phyloP scores from a whole-genome alignment of 2,329 filamentous ascomycete genomes.

The Monosporascus sp. region DNA sequence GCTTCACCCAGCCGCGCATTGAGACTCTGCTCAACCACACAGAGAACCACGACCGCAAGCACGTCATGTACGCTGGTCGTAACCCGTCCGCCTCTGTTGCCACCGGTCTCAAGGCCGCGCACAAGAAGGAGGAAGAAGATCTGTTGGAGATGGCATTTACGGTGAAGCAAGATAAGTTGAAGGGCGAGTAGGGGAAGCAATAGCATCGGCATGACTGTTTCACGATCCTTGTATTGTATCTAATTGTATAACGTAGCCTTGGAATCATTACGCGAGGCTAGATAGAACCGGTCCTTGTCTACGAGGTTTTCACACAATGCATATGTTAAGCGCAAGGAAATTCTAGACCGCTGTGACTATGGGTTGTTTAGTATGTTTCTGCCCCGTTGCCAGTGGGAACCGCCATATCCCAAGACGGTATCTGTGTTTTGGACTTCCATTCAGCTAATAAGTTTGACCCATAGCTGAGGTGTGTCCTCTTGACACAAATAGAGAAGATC shows the following conservation, averaged over 20 bases:
- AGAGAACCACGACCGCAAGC: constrained; percentile 84
- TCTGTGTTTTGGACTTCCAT: too few species aligned
- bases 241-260: constrained; percentile 26
- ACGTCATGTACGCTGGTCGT: constrained; percentile 95
- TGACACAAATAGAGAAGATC: too few species aligned
- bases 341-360: too few species aligned
- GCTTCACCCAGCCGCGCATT: constrained; percentile 92
- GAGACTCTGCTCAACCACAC: constrained; percentile 95
- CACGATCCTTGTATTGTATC: constrained; percentile 23
- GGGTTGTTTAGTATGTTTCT: too few species aligned
- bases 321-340: constrained; percentile 7
- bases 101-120: constrained; percentile 81
- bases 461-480: too few species aligned
- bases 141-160: constrained; percentile 63
- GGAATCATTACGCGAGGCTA: constrained; percentile 19
- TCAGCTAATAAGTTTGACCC: too few species aligned
- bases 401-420: too few species aligned
- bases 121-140: constrained; percentile 90
- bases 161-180: constrained; percentile 64
- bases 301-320: constrained; percentile 16
- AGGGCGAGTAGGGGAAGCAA: constrained; percentile 51
- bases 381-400: too few species aligned
- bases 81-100: constrained; percentile 91
- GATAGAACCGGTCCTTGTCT: constrained; percentile 20
- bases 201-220: constrained; percentile 12